phyloP scores from a whole-genome alignment of 805 yeast genomes.

The Yamadazyma scolyti region DNA sequence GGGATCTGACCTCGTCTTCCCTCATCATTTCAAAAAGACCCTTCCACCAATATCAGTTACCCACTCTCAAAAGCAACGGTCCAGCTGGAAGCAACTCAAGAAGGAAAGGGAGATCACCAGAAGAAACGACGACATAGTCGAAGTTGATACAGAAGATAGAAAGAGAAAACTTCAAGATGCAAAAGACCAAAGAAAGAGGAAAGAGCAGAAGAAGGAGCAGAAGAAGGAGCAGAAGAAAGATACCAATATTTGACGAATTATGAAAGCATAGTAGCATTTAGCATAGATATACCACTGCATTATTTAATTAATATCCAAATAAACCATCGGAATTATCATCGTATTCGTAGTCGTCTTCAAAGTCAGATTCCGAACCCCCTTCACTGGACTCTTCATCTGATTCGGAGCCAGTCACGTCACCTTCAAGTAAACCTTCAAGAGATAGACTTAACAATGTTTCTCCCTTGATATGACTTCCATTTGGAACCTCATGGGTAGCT shows the following conservation, averaged over 20 bases:
- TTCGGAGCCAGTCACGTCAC: slow-evolving; percentile 28
- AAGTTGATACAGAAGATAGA: slow-evolving; percentile 4
- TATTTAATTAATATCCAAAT: slow-evolving; percentile 32
- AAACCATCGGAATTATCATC: slow-evolving; percentile 58
- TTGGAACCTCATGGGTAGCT: slow-evolving; percentile 65
- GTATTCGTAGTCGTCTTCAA: slow-evolving; percentile 38
- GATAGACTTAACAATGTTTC: slow-evolving; percentile 49
- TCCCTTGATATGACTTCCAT: slow-evolving; percentile 53
- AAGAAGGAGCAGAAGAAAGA: slow-evolving; percentile 16
- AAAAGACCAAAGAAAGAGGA: slow-evolving; percentile 9
- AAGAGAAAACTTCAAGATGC: slow-evolving; percentile 1
- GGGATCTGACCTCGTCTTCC: slow-evolving; percentile 23
- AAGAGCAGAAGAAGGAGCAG: slow-evolving; percentile 8
- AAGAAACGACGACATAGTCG: slow-evolving; percentile 5
- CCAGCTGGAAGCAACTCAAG: slow-evolving; percentile 9
- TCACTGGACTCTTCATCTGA: slow-evolving; percentile 26
- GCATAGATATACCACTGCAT: slow-evolving; percentile 1
- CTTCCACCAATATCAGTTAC: slow-evolving; percentile 37
- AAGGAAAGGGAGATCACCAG: slow-evolving; percentile 8
- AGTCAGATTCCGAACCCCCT: slow-evolving; percentile 22
- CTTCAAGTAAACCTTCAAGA: slow-evolving; percentile 38
- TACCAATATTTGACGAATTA: slow-evolving; percentile 9
- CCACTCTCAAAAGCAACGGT: slow-evolving; percentile 21
- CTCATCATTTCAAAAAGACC: slow-evolving; percentile 28
- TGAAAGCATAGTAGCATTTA: slow-evolving; percentile 3